Conservation (phyloP, 2,329 filamentous ascomycete species). For the Cordyceps tenuipes region DNA sequence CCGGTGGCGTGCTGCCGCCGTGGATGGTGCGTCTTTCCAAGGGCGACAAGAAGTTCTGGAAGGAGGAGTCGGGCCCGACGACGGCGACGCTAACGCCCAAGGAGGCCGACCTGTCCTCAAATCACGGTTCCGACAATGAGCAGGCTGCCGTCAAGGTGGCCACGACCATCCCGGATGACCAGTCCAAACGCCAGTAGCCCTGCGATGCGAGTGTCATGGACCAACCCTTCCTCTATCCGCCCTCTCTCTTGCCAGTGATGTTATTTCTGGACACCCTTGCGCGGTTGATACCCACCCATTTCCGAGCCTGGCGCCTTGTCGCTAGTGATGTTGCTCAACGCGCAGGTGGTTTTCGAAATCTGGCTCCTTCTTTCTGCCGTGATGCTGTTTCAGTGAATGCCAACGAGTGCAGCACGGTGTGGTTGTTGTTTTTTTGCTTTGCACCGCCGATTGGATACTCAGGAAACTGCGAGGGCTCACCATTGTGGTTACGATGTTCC, state of each 20-base stretch:
- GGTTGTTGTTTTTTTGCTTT: background rate
- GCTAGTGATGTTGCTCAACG: conserved; percentile 12
- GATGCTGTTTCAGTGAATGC: too few species aligned
- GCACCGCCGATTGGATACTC: conserved; percentile 2
- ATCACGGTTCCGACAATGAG: conserved; percentile 8
- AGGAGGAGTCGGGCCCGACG: conserved; percentile 19
- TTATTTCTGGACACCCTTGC: conserved; percentile 11
- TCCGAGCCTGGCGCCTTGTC: conserved; percentile 4
- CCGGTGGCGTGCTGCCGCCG: conserved; percentile 64
- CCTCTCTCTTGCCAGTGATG: conserved; percentile 7
- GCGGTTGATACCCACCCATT: conserved; percentile 8
- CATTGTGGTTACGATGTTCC: background rate
- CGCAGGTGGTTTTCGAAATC: conserved; percentile 10
- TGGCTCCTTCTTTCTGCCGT: background rate
- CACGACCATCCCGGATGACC: background rate
- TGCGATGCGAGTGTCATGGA: background rate
- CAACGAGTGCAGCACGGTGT: too few species aligned
- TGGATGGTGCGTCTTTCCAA: conserved; percentile 58
- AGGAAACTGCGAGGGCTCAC: background rate
- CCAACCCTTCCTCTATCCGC: background rate
- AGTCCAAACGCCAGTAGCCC: background rate
- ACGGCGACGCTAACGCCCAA: background rate
- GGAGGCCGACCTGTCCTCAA: conserved; percentile 7
- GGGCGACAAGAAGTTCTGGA: conserved; percentile 72
- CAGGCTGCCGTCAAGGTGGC: background rate